Conservation (phyloP, 2,329 filamentous ascomycete species). For the Fusarium phyllophilum region DNA sequence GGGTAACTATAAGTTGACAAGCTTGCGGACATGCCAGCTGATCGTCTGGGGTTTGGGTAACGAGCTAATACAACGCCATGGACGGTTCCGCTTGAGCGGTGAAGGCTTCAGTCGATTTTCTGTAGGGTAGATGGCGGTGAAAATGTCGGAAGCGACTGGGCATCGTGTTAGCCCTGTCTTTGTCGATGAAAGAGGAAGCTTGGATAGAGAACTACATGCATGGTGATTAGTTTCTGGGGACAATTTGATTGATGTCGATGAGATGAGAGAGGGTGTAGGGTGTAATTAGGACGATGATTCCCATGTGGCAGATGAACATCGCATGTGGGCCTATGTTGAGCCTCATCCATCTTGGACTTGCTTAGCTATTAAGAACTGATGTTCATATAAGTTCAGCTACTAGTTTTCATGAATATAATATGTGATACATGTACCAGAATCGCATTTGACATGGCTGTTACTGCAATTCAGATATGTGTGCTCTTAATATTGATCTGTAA, state of each 20-base stretch:
- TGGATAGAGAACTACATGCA: constrained; percentile 9
- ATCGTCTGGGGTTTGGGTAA: constrained; percentile 38
- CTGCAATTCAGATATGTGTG: neutral
- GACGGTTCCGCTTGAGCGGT: constrained; percentile 39
- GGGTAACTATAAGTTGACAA: constrained; percentile 20
- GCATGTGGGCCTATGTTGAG: constrained; percentile 13
- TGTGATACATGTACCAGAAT: too few relatives aligned
- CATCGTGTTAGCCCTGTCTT: constrained; percentile 3
- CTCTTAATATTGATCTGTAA: neutral
- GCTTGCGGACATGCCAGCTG: constrained; percentile 38
- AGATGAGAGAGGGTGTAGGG: neutral
- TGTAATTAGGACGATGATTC: neutral
- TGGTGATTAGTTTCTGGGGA: neutral
- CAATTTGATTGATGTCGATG: neutral
- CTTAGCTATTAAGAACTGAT: neutral
- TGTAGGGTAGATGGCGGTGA: constrained; percentile 45
- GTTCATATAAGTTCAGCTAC: neutral
- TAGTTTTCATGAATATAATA: neutral
- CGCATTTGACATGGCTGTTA: neutral
- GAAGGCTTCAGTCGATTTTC: constrained; percentile 24
- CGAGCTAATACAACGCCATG: constrained; percentile 31
- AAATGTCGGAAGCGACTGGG: constrained; percentile 20
- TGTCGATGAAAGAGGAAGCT: constrained; percentile 24
- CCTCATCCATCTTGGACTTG: constrained; percentile 4
- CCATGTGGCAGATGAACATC: constrained; percentile 5